These are phyloP conservation scores for Rhizopogon vinicolor DNA, from an alignment of 768 basidiomycete species.

Conservation along the genomic window DNA sequence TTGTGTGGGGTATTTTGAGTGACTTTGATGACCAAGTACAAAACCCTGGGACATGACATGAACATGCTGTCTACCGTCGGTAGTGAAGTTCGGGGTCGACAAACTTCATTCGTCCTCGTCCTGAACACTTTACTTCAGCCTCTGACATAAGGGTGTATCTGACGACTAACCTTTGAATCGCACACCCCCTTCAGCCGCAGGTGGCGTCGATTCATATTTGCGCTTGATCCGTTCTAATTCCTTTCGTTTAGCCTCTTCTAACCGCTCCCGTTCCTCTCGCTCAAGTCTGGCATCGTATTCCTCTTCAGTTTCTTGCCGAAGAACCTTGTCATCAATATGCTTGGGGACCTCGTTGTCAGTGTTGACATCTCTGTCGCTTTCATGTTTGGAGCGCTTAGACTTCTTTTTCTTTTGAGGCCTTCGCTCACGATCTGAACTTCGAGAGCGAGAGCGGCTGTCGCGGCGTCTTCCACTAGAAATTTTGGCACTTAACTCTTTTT, in stretches of 20 bases:
- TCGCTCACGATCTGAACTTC: constrained; percentile 20
- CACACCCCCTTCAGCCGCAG: constrained; percentile 39
- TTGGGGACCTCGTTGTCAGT: constrained; percentile 7
- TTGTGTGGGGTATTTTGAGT: not conserved
- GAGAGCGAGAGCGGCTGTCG: constrained; percentile 21
- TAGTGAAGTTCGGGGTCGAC: constrained; percentile 51
- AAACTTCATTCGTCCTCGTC: constrained; percentile 66
- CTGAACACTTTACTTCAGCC: constrained; percentile 20
- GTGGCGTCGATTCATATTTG: constrained; percentile 28
- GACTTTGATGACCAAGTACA: constrained; percentile 1
- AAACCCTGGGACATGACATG: not conserved
- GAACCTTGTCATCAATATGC: not conserved
- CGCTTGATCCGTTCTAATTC: constrained; percentile 48
- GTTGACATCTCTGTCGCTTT: not conserved
- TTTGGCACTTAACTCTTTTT: constrained; percentile 1
- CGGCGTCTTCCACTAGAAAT: constrained; percentile 16
- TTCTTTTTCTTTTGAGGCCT: constrained; percentile 20
- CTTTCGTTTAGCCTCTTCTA: constrained; percentile 39
- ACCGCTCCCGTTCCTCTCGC: constrained; percentile 58
- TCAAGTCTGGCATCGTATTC: constrained; percentile 69
- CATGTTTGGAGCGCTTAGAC: constrained; percentile 14
- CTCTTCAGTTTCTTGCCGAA: constrained; percentile 56
- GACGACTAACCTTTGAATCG: constrained; percentile 55
- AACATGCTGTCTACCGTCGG: constrained; percentile 11
- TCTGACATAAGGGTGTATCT: not conserved